These are phyloP conservation scores for Trichoderma sp. DNA, from an alignment of 2,329 filamentous ascomycete species.

Conservation along the genomic window DNA sequence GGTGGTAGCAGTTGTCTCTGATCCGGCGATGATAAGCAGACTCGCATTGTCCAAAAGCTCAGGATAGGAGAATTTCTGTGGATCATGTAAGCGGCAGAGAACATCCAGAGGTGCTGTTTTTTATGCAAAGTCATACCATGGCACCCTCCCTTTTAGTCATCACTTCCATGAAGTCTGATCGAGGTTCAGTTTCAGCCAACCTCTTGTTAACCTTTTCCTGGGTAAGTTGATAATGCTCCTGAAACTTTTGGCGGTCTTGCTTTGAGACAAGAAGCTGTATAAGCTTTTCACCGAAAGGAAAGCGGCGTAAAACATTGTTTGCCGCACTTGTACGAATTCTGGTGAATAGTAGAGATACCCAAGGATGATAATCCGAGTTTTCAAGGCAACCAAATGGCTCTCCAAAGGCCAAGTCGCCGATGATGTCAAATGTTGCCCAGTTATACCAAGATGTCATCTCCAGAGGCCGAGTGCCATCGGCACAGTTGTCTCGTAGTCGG, in stretches of 20 bases:
- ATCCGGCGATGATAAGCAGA: constrained; percentile 32
- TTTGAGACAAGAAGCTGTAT: not conserved
- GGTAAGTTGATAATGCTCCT: not conserved
- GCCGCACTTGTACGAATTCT: not conserved
- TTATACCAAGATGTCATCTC: constrained; percentile 34
- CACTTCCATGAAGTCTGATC: constrained; percentile 3
- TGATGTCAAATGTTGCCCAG: constrained; percentile 34
- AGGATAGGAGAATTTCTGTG: not conserved
- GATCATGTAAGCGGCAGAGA: not conserved
- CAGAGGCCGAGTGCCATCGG: constrained; percentile 15
- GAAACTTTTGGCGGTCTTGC: not conserved
- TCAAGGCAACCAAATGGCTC: constrained; percentile 33
- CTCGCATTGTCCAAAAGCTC: constrained; percentile 11
- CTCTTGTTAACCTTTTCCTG: constrained; percentile 9
- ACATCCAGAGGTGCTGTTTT: too few species aligned
- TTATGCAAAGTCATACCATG: not conserved
- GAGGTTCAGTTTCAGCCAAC: not conserved
- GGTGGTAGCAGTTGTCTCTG: constrained; percentile 37
- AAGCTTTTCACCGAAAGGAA: not conserved
- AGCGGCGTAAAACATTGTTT: not conserved
- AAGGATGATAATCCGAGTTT: constrained; percentile 30
- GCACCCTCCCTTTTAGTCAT: not conserved
- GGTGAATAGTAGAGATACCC: constrained; percentile 30
- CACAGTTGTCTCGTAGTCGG: constrained; percentile 26
- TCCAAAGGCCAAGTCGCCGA: constrained; percentile 35